phyloP scores from a whole-genome alignment of 208 protist species.

The Crithidia brevicula region DNA sequence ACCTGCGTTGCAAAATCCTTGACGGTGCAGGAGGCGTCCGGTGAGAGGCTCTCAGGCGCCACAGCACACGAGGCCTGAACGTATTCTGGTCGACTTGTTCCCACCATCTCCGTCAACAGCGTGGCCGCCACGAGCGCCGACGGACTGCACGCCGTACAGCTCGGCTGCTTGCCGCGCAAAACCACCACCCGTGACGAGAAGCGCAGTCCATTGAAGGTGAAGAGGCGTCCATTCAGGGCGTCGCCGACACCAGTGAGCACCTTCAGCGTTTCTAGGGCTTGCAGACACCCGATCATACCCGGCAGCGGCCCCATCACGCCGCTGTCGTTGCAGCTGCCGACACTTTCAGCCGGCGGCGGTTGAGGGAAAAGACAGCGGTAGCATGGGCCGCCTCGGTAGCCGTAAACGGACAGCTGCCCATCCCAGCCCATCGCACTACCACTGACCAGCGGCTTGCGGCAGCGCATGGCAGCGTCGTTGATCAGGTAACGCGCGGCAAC shows the following conservation, averaged over 20 bases:
- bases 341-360: constrained; percentile 77
- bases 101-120: constrained; percentile 25
- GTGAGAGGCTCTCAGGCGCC: not conserved
- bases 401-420: constrained; percentile 94
- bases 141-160: constrained; percentile 76
- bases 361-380: constrained; percentile 94
- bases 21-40: constrained; percentile 11
- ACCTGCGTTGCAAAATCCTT: constrained; percentile 1
- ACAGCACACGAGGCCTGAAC: constrained; percentile 9
- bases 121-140: constrained; percentile 6
- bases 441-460: constrained; percentile 89
- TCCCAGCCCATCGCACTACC: constrained; percentile 95
- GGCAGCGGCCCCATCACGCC: constrained; percentile 94
- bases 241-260: constrained; percentile 75
- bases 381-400: constrained; percentile 80
- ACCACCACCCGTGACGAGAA: constrained; percentile 69
- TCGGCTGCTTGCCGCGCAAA: constrained; percentile 51
- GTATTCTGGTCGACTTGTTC: constrained; percentile 61
- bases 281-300: constrained; percentile 94
- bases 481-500: constrained; percentile 94
- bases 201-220: constrained; percentile 88
- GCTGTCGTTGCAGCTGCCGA: constrained; percentile 92
- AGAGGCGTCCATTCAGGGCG: constrained; percentile 69
- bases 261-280: constrained; percentile 94
- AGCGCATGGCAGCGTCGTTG: constrained; percentile 94